phyloP scores from a whole-genome alignment of 345 rosid genomes.

The Arabidopsis arenosa region DNA sequence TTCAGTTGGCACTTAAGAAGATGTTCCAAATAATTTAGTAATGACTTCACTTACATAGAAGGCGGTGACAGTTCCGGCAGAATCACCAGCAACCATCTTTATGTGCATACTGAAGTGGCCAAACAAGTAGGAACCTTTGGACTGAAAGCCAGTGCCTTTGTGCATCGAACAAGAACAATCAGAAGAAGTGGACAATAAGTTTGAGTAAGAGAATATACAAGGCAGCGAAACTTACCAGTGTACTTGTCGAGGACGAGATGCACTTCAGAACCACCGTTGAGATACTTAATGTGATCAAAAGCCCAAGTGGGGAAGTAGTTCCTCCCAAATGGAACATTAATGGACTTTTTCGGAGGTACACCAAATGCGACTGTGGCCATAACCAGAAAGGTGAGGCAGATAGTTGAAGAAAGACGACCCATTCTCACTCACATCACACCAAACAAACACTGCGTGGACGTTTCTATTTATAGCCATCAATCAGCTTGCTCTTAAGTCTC shows the following conservation, averaged over 20 bases:
- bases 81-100: conserved; percentile 78
- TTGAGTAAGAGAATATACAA: neutral
- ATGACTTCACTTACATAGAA: conserved; percentile 60
- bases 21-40: neutral
- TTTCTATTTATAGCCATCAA: conserved; percentile 36
- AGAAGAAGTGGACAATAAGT: neutral
- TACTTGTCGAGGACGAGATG: conserved; percentile 76
- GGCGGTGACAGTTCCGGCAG: conserved; percentile 89
- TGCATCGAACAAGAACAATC: conserved; percentile 18
- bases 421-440: conserved; percentile 37
- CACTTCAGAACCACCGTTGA: conserved; percentile 72
- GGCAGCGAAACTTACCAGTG: conserved; percentile 56
- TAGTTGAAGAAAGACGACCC: conserved; percentile 41
- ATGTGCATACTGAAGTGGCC: conserved; percentile 90
- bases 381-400: conserved; percentile 46
- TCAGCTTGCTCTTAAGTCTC: neutral
- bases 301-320: conserved; percentile 91
- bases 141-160: conserved; percentile 85
- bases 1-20: neutral
- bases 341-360: conserved; percentile 61
- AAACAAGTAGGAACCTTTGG: conserved; percentile 79
- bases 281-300: conserved; percentile 88
- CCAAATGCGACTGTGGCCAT: conserved; percentile 61
- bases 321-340: conserved; percentile 70
- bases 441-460: neutral